Percentiles rank a stretch among this genome's conserved stretches.
Evolutionary conservation across 306 rosid species (phyloP).

Genomic region (Quillaja saponaria): DNA sequence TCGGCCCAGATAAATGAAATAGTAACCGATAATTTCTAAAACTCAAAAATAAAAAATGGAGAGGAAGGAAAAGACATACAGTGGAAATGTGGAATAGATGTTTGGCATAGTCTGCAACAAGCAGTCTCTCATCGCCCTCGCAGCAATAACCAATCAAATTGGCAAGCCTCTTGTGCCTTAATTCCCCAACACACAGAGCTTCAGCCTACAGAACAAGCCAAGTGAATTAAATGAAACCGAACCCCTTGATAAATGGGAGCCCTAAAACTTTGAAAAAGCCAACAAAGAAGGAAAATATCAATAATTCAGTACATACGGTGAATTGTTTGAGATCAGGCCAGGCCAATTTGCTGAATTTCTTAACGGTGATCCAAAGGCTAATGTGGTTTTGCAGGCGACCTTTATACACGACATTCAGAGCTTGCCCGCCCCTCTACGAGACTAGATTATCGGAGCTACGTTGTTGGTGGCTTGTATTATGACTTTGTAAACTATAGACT

Average conservation of each 20-base stretch:
- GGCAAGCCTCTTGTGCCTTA: constrained; percentile 63
- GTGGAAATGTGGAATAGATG: constrained; percentile 82
- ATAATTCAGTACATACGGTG: constrained; percentile 47
- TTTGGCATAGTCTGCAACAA: constrained; percentile 76
- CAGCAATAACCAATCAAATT: constrained; percentile 86
- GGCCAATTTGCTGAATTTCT: constrained; percentile 70
- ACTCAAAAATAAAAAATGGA: neutral
- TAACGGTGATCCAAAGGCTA: constrained; percentile 68
- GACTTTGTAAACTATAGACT: too few species aligned
- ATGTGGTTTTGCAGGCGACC: constrained; percentile 66
- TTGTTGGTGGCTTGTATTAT: constrained; percentile 78
- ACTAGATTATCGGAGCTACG: constrained; percentile 71
- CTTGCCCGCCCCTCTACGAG: constrained; percentile 85
- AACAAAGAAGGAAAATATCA: neutral
- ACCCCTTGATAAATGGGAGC: neutral
- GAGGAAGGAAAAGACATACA: constrained; percentile 34
- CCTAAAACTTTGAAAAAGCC: neutral
- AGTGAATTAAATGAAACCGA: neutral
- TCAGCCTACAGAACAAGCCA: constrained; percentile 58
- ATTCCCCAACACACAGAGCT: constrained; percentile 70
- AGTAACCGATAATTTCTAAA: too few species aligned
- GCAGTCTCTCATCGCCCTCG: constrained; percentile 79
- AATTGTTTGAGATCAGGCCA: constrained; percentile 84
- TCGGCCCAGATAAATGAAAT: too few species aligned
- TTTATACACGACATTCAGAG: constrained; percentile 73